Conservation (phyloP, 345 rosid species). For the Boechera divaricarpa region DNA sequence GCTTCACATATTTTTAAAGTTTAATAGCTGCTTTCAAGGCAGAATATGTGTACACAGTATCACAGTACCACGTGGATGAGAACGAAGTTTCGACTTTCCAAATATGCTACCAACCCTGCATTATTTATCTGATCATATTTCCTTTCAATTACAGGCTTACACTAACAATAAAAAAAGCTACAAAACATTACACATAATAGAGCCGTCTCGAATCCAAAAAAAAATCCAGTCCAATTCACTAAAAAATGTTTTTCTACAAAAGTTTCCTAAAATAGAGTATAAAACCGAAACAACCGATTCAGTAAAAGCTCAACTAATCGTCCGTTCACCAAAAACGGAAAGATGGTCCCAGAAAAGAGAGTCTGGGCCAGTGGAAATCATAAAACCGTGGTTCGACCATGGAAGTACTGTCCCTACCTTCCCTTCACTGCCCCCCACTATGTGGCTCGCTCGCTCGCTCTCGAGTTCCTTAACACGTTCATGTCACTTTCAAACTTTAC, state of each 20-base stretch:
- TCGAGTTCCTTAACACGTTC: neutral
- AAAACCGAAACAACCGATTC: slow-evolving; percentile 6
- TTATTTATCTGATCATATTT: neutral
- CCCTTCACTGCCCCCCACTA: neutral
- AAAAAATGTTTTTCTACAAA: neutral
- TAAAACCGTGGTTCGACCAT: slow-evolving; percentile 2
- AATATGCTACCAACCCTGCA: neutral
- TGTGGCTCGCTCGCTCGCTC: slow-evolving; percentile 9
- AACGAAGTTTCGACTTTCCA: neutral
- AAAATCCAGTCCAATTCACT: neutral
- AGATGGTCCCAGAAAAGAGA: neutral
- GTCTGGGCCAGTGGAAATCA: neutral
- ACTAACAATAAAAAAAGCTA: neutral
- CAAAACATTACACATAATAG: neutral
- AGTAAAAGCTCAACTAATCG: neutral
- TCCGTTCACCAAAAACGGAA: slow-evolving; percentile 10
- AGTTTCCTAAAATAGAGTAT: neutral
- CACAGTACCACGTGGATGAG: slow-evolving; percentile 6
- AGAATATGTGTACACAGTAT: neutral
- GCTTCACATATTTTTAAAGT: neutral
- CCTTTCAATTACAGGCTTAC: neutral
- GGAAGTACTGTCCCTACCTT: neutral
- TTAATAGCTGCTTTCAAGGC: neutral
- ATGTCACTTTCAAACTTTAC: slow-evolving; percentile 6
- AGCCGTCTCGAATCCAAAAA: neutral